Base-by-base conservation (phyloP, 805 yeast genomes). In the Spathaspora boniae region DNA sequence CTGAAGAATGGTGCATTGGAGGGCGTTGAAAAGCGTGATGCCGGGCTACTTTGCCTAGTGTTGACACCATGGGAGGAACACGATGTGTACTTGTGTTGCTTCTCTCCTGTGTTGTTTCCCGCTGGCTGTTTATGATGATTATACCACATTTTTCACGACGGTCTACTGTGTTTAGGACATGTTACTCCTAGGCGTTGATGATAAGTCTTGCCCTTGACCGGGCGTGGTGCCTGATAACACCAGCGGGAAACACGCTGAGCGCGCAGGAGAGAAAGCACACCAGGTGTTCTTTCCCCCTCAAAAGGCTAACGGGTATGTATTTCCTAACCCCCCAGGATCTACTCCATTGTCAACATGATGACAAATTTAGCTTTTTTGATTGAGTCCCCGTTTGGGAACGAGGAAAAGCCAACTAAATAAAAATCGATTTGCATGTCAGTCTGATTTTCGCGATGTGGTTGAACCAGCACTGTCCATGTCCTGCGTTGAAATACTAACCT, bases 151-250 rank as follows among this genome's bases (percentile, higher is more conserved):
- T 56, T 57, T 67, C 72, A 67, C 73, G 73, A 67, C 73, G 73
- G 73, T 67, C 73, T 67, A 65, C 73, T 67, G 73, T 68, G 59
- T 42, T 50, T 48, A 62, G 21, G 58, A 57, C 63, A 60, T 63
- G 66, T 68, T 67, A 62, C 65, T 65, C 54, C 56, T 56, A 42
- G 49, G 58, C 65, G 41, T 51, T 67, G 73, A 67, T 67, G 73
- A 67, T 46, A 56, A 53, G 34, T 45, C 47, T 50, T 44, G 71
- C 70, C 71, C 72, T 66, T 66, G 72, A 65, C 72, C 72, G 73
- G 72, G 72, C 72, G 70, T 66, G 72, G 73, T 59, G 50, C 66
- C 70, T 64, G 70, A 65, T 45, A 45, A n/a, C n/a, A n/a, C n/a
- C n/a, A n/a, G n/a, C n/a, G n/a, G n/a, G n/a, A n/a, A n/a, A n/a